These are phyloP conservation scores for Perilla frutescens DNA, from an alignment of 257 asterid species.

Conservation along the genomic window DNA sequence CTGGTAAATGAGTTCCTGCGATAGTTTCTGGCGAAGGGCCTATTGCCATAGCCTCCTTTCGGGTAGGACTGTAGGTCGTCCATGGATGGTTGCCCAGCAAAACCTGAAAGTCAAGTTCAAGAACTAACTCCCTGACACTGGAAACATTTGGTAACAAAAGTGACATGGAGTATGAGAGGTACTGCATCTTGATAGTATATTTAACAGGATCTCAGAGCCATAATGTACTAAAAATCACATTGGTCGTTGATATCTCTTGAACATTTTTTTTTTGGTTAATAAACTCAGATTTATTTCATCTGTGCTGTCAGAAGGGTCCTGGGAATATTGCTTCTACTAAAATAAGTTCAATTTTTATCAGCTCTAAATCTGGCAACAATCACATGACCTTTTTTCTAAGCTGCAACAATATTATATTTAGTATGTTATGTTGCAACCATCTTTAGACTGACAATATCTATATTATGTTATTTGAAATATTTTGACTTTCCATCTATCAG, in stretches of 20 bases:
- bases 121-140: slow-evolving; percentile 30
- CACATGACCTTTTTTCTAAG: not conserved
- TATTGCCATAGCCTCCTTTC: slow-evolving; percentile 40
- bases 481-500: not conserved
- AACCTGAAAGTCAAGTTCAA: slow-evolving; percentile 63
- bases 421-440: not conserved
- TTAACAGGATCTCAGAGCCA: not conserved
- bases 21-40: slow-evolving; percentile 53
- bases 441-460: not conserved
- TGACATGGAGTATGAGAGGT: not conserved
- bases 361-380: not conserved
- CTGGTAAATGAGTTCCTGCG: slow-evolving; percentile 71
- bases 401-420: not conserved
- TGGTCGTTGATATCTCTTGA: not conserved
- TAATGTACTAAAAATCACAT: not conserved
- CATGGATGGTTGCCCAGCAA: slow-evolving; percentile 65
- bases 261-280: not conserved
- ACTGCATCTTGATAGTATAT: not conserved
- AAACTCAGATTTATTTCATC: not conserved
- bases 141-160: slow-evolving; percentile 32
- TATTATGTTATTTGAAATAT: not conserved
- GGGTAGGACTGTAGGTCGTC: slow-evolving; percentile 54
- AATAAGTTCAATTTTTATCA: not conserved
- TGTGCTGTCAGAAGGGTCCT: not conserved
- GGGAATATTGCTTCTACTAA: not conserved